A percentile compares a stretch with the other conserved stretches of the same genome.
These are phyloP conservation scores for Mitragyna speciosa DNA, from an alignment of 257 asterid genomes.

Conservation along the genomic window DNA sequence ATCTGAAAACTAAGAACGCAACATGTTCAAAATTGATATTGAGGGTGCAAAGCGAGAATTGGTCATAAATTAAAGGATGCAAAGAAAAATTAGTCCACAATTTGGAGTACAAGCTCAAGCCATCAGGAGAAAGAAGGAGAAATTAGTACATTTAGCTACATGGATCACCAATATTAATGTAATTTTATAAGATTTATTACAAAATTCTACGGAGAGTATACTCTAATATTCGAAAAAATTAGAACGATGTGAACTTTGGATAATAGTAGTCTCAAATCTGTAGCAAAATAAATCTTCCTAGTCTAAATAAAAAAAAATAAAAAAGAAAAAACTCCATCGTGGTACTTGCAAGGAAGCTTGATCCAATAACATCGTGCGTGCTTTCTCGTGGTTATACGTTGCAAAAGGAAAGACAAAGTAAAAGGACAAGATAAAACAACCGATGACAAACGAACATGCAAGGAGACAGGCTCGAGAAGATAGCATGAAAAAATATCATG, in stretches of 20 bases:
- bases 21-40: too few relatives aligned
- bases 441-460: background rate
- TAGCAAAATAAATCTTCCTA: slow-evolving; percentile 21
- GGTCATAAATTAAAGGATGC: too few relatives aligned
- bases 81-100: too few relatives aligned
- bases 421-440: background rate
- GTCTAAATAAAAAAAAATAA: too few relatives aligned
- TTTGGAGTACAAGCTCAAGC: too few relatives aligned
- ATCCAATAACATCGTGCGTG: background rate
- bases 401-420: background rate
- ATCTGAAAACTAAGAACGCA: too few relatives aligned
- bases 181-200: background rate
- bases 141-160: background rate
- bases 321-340: slow-evolving; percentile 72
- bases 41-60: too few relatives aligned
- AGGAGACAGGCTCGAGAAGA: background rate
- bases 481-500: background rate
- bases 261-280: background rate
- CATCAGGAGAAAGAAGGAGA: too few relatives aligned
- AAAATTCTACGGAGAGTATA: background rate
- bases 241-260: background rate
- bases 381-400: background rate
- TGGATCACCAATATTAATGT: background rate
- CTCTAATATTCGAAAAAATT: background rate
- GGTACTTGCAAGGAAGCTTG: slow-evolving; percentile 52